Percentiles rank a stretch among this genome's conserved stretches.
phyloP scores from a whole-genome alignment of 306 rosid species.

The Pyrus betulifolia region DNA sequence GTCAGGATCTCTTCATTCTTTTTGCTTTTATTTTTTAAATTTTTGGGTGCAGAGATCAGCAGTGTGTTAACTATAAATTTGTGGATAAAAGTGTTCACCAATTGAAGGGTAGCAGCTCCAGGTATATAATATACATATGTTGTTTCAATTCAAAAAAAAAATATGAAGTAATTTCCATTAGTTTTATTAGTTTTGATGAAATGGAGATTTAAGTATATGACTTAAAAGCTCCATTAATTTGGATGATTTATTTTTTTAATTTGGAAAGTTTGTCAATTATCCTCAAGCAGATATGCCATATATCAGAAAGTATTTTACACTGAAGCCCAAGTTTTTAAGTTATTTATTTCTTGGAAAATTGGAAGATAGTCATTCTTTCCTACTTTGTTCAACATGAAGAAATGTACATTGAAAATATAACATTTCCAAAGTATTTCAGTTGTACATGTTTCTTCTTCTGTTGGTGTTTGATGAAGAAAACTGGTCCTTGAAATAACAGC shows the following conservation, averaged over 20 bases:
- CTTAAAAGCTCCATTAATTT: background rate
- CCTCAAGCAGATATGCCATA: background rate
- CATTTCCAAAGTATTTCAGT: background rate
- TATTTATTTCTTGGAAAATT: background rate
- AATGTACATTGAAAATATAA: background rate
- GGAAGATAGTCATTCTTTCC: background rate
- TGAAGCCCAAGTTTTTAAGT: background rate
- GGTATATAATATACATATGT: slow-evolving; percentile 24
- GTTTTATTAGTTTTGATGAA: background rate
- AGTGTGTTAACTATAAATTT: slow-evolving; percentile 47
- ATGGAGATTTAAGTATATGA: background rate
- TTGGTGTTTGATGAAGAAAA: slow-evolving; percentile 8
- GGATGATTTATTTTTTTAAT: background rate
- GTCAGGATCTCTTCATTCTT: background rate
- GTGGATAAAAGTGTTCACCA: slow-evolving; percentile 75
- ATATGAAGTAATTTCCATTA: background rate
- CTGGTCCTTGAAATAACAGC: slow-evolving; percentile 36
- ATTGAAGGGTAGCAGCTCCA: slow-evolving; percentile 90
- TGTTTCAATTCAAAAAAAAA: background rate
- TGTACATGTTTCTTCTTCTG: background rate
- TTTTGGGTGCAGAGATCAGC: slow-evolving; percentile 39
- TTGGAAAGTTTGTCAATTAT: background rate
- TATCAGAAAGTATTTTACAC: background rate
- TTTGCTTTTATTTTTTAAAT: background rate
- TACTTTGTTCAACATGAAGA: background rate